Conservation (phyloP, 495 filamentous ascomycete species). For the Aspergillus affinis region DNA sequence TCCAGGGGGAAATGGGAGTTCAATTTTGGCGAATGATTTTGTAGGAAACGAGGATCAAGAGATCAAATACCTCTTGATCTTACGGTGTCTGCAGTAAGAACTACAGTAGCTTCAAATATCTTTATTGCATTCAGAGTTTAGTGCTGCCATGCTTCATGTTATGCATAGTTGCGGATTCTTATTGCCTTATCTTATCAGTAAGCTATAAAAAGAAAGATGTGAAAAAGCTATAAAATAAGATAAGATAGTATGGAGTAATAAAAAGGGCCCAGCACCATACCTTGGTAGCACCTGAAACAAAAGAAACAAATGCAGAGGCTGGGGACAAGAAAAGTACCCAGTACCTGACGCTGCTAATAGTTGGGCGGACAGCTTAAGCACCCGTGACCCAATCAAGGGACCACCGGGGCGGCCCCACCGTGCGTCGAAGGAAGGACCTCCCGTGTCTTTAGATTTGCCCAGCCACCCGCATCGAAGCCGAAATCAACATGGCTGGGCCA, state of each 20-base stretch:
- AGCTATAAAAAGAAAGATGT: too few species aligned
- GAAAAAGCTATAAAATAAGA: background rate
- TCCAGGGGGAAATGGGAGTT: too few species aligned
- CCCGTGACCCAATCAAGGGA: conserved; percentile 15
- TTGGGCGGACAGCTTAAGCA: conserved; percentile 23
- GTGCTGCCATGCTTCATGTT: too few species aligned
- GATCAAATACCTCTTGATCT: too few species aligned
- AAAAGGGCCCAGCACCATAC: background rate
- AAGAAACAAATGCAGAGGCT: conserved; percentile 18
- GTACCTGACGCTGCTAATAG: conserved; percentile 12
- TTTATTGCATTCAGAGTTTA: too few species aligned
- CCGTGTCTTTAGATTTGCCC: conserved; percentile 8
- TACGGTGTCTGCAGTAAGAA: too few species aligned
- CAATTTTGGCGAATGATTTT: too few species aligned
- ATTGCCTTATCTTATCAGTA: too few species aligned
- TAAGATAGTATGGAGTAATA: background rate
- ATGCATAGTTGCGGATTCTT: too few species aligned
- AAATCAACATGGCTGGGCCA: conserved; percentile 29
- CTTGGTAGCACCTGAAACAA: background rate
- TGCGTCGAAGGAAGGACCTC: background rate
- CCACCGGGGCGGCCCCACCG: background rate
- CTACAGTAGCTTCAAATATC: too few species aligned
- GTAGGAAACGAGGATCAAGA: too few species aligned
- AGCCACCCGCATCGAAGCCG: conserved; percentile 15
- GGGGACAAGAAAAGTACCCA: conserved; percentile 7